Conservation (phyloP, 2,329 filamentous ascomycete species). For the Fusarium liriodendri region DNA sequence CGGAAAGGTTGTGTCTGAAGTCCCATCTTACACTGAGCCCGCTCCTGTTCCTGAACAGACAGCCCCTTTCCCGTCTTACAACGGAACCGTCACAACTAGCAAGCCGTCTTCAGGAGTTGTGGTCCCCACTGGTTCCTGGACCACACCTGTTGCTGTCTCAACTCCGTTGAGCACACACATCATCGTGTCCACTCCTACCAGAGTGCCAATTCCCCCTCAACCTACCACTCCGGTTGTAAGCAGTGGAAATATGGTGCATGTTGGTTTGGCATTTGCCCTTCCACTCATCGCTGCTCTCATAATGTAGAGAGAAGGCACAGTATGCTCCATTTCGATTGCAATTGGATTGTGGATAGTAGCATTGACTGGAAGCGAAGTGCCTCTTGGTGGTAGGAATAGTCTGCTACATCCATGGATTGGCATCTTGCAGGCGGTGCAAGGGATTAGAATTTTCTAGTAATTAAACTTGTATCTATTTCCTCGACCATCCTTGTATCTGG, state of each 20-base stretch:
- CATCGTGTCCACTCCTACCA: neutral
- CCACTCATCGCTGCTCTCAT: conserved; percentile 27
- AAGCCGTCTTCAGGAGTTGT: conserved; percentile 13
- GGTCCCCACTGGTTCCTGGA: conserved; percentile 6
- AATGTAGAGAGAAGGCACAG: conserved; percentile 3
- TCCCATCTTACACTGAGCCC: conserved; percentile 20
- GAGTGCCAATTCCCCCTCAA: neutral
- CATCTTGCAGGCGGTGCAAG: neutral
- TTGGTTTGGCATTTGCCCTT: conserved; percentile 22
- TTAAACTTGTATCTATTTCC: neutral
- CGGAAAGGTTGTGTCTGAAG: conserved; percentile 1
- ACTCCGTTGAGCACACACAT: conserved; percentile 6
- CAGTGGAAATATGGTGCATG: conserved; percentile 21
- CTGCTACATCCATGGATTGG: neutral
- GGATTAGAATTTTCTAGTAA: neutral
- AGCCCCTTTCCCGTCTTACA: conserved; percentile 23
- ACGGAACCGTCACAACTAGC: conserved; percentile 24
- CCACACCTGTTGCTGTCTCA: conserved; percentile 6
- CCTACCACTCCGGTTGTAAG: conserved; percentile 17
- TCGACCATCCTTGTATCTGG: neutral
- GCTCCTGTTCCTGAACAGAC: conserved; percentile 4
- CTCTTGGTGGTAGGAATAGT: neutral
- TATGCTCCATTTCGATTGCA: neutral
- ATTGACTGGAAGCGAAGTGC: neutral
- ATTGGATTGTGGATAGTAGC: neutral